phyloP scores from a whole-genome alignment of 202 grass and related monocot species.

The Zoysia matrella region DNA sequence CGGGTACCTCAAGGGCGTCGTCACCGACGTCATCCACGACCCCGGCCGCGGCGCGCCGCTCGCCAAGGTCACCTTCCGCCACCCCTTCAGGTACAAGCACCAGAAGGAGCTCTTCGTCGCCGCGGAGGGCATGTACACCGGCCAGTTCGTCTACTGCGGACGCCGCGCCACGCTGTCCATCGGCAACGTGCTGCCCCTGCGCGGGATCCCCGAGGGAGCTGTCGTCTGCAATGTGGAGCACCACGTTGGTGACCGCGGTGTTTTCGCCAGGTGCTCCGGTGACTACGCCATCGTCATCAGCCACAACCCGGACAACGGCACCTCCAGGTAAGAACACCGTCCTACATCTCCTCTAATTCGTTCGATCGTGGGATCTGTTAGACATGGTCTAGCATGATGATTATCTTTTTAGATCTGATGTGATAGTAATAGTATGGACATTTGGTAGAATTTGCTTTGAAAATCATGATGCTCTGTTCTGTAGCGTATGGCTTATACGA shows the following conservation, averaged over 20 bases:
- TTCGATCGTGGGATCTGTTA: slow-evolving; percentile 24
- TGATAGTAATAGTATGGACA: not conserved
- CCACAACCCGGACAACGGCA: slow-evolving; percentile 96
- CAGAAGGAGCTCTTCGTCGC: slow-evolving; percentile 96
- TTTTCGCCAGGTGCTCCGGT: slow-evolving; percentile 78
- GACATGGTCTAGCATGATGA: no score
- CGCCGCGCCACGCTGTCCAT: slow-evolving; percentile 82
- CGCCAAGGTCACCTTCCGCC: slow-evolving; percentile 90
- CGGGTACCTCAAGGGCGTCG: slow-evolving; percentile 87
- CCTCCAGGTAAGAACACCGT: slow-evolving; percentile 47
- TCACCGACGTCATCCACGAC: slow-evolving; percentile 92
- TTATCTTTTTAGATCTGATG: not conserved
- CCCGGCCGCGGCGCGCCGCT: slow-evolving; percentile 89
- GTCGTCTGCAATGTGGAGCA: slow-evolving; percentile 97
- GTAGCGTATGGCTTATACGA: not conserved
- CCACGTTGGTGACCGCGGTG: slow-evolving; percentile 90
- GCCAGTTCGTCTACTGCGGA: slow-evolving; percentile 92
- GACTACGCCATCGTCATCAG: slow-evolving; percentile 94
- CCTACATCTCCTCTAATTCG: rapidly evolving
- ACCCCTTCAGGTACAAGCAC: slow-evolving; percentile 94
- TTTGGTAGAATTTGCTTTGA: not conserved
- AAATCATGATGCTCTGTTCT: not conserved
- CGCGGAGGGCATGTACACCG: slow-evolving; percentile 93
- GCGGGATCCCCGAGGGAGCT: slow-evolving; percentile 82
- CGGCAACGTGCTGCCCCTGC: slow-evolving; percentile 81